These are phyloP conservation scores for Cicer chorassanicum DNA, from an alignment of 306 rosid genomes.

Conservation along the genomic window DNA sequence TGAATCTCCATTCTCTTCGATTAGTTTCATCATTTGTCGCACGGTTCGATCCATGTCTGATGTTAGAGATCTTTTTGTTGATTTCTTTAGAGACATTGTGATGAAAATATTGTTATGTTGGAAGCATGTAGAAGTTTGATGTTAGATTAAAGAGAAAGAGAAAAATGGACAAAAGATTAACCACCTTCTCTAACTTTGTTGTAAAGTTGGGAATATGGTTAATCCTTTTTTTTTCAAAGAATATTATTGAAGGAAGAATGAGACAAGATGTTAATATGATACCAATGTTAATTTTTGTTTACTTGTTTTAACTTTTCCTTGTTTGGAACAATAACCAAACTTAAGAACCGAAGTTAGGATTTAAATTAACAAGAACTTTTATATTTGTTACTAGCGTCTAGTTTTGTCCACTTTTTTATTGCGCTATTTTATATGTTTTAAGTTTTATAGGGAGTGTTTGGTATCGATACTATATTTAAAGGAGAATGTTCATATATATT, in stretches of 20 bases:
- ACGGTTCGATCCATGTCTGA: constrained; percentile 63
- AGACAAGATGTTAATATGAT: constrained; percentile 26
- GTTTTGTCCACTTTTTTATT: too few species aligned
- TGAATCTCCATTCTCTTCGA: constrained; percentile 82
- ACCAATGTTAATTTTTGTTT: constrained; percentile 37
- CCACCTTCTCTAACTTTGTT: constrained; percentile 45
- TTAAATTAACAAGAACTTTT: not conserved
- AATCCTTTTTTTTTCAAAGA: constrained; percentile 6
- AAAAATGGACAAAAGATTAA: constrained; percentile 12
- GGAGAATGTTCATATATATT: too few species aligned
- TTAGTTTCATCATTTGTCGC: constrained; percentile 72
- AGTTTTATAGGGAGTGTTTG: too few species aligned
- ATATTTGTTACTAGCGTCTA: too few species aligned
- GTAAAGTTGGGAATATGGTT: constrained; percentile 42
- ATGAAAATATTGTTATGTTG: constrained; percentile 28
- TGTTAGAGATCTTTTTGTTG: constrained; percentile 53
- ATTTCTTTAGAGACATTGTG: constrained; percentile 54
- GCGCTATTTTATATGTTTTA: too few species aligned
- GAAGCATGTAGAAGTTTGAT: constrained; percentile 16
- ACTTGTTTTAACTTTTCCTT: constrained; percentile 54
- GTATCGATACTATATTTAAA: too few species aligned
- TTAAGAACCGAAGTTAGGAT: constrained; percentile 8
- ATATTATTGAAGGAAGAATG: not conserved
- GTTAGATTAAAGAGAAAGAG: constrained; percentile 25
- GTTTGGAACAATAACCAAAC: constrained; percentile 37